Evolutionary conservation across 495 filamentous ascomycete genomes (phyloP), one percentile per base, ranked within the genome.

Genomic region (Pseudevernia furfuracea): DNA sequence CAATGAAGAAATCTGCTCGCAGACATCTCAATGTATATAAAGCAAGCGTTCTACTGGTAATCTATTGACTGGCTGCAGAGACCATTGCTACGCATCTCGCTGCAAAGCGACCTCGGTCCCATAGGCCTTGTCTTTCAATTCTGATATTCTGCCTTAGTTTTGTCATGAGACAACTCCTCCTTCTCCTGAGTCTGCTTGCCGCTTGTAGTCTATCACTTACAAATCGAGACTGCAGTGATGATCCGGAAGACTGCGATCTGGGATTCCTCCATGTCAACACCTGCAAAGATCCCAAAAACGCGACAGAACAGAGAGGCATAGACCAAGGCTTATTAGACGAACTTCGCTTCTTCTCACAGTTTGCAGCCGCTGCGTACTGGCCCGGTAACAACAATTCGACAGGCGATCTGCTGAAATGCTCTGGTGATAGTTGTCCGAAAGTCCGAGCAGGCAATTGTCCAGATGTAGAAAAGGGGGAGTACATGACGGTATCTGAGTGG

Each of bases 301-400:
- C 23, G 11, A 1, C 38, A 17, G 41, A 49, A 48, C 7, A 34
- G 25, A 52, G 15, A 63, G 39, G 52, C 34, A 63, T 68, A 36
- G 23, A 36, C 19, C 28, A 53, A 41, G 55, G 19, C 25, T 30
- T 66, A 4, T 44, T 66, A 23, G 59, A 71, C 28, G 73, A 80
- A 41, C 75, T 92, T 53, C 72, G 77, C 7, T 75, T 90, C 63
- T 87, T 81, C 68, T 80, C 84, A 7, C 83, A 92, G 71, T 91
- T 86, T 71, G 75, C 87, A 6, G 85, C 79, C 1, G 86, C 88
- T 1, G 74, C 84, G 7, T 90, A 89, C 72, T 92, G 89, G 71
- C 77, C 83, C 44, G 78, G 67, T 46, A 77, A 85, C 60, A 78
- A 80, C 58, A 72, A 80, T 6, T 74, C 74, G 21, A 69, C 73